These are phyloP conservation scores for Trametes cingulata DNA, from an alignment of 768 basidiomycete genomes.

Conservation along the genomic window DNA sequence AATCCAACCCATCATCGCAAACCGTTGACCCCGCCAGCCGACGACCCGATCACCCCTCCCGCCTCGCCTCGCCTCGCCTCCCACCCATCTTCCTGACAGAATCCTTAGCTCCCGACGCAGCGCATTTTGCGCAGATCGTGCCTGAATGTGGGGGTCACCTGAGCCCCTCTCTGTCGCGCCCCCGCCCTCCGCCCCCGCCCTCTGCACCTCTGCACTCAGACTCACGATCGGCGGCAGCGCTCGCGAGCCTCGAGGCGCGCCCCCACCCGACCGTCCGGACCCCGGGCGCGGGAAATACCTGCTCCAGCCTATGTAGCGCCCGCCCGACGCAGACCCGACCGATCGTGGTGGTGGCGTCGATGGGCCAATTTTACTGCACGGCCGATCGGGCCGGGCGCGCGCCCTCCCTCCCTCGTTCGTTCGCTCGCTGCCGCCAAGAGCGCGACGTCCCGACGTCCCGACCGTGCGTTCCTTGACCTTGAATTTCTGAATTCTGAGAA, in stretches of 20 bases:
- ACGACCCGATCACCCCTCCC: constrained; percentile 5
- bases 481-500: too few species aligned
- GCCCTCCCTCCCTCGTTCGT: too few species aligned
- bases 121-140: too few species aligned
- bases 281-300: neutral
- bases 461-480: neutral
- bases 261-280: neutral
- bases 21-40: neutral
- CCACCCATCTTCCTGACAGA: neutral
- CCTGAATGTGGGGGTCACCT: constrained; percentile 12
- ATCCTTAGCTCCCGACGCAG: too few species aligned
- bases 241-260: constrained; percentile 11
- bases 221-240: constrained; percentile 1
- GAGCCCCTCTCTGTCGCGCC: neutral
- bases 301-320: neutral
- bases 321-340: neutral
- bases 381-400: neutral
- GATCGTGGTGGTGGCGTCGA: neutral
- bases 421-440: neutral
- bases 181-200: neutral
- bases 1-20: too few species aligned
- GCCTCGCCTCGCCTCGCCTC: constrained; percentile 4
- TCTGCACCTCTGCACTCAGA: too few species aligned
- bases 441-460: neutral
- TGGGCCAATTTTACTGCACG: neutral